Conservation (phyloP, 805 yeast species). For the Lipomyces anomalus region DNA sequence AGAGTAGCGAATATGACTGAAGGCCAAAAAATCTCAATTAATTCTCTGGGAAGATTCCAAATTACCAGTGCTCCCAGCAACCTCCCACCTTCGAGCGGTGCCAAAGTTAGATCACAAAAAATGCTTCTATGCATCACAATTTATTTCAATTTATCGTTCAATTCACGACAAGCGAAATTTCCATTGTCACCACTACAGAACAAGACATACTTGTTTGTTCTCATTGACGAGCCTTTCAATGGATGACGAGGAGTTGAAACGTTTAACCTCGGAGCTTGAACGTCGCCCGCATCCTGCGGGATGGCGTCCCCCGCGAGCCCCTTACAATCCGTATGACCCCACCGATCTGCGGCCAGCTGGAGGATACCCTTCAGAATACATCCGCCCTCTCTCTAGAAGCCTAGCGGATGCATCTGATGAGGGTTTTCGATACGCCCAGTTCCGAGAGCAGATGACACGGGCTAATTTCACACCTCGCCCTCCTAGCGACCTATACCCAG, state of each 20-base stretch:
- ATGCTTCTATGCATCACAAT: too few species aligned
- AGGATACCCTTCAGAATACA: conserved; percentile 77
- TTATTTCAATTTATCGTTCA: too few species aligned
- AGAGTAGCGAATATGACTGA: too few species aligned
- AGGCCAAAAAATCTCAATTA: too few species aligned
- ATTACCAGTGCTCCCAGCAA: too few species aligned
- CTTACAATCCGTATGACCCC: conserved; percentile 81
- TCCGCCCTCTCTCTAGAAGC: conserved; percentile 14
- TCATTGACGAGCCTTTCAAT: too few species aligned
- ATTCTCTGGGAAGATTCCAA: too few species aligned
- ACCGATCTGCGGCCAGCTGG: conserved; percentile 69
- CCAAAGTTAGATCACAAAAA: too few species aligned
- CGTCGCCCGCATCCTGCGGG: conserved; percentile 72
- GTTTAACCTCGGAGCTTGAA: conserved; percentile 33
- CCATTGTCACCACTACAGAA: too few species aligned
- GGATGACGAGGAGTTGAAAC: not conserved
- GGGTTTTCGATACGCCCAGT: conserved; percentile 17
- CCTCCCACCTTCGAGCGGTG: too few species aligned
- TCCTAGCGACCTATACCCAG: conserved; percentile 64
- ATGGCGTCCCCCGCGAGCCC: conserved; percentile 76
- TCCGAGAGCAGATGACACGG: conserved; percentile 63
- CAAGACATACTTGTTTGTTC: too few species aligned
- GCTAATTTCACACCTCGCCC: conserved; percentile 73
- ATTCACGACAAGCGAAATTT: too few species aligned
- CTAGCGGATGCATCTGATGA: conserved; percentile 22